Base-by-base conservation (phyloP, 768 basidiomycete genomes). In the Saitozyma sp. region DNA sequence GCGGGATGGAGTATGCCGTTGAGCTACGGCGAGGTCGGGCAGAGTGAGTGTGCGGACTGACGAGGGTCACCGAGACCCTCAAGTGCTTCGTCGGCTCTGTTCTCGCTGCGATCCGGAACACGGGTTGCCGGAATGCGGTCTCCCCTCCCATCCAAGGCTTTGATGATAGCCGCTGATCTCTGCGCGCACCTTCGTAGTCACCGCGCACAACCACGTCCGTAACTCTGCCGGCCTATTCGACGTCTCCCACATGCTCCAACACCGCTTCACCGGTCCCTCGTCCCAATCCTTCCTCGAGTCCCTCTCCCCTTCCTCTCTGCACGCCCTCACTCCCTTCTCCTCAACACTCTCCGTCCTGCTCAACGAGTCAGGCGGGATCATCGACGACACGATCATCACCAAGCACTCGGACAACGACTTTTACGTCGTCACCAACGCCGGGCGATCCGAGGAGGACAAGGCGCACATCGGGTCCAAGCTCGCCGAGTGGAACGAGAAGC, bases 361-460 rank as follows among this genome's bases (percentile, higher is more conserved):
- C 55, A 97, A 96, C 79, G 87, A 90, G 56, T 75, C 83, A 0
- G 95, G 96, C 1, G 96, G 96, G 8, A 97, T 98, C 68, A 90
- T 99, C 58, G 95, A 99, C 80, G 96, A 99, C 77, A 89, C 89
- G 17, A 86, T 98, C 76, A 86, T 97, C 75, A 80, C 79, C 16
- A 78, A 80, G 29, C 91, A 94, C 76, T 84, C 87, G 0, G 45
- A 46, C 13, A 73, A 84, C 6, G 67, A 69, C 19, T 98, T 86
- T 81, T 99, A 97, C 75, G 89, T 97, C 58, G 95, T 99, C 29
- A 99, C 96, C 0, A 98, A 98, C 75, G 95, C 95, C 0, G 93
- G 91, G 1, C 82, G 95, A 43, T 84, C 92, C 29, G 86, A 87
- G 3, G 84, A 86, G 66, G 95, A 96, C 73, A 83, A 93, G 9